Evolutionary conservation across 768 basidiomycete species (phyloP), one percentile per base, ranked within the genome.

Genomic region (Amanita exitialis): DNA sequence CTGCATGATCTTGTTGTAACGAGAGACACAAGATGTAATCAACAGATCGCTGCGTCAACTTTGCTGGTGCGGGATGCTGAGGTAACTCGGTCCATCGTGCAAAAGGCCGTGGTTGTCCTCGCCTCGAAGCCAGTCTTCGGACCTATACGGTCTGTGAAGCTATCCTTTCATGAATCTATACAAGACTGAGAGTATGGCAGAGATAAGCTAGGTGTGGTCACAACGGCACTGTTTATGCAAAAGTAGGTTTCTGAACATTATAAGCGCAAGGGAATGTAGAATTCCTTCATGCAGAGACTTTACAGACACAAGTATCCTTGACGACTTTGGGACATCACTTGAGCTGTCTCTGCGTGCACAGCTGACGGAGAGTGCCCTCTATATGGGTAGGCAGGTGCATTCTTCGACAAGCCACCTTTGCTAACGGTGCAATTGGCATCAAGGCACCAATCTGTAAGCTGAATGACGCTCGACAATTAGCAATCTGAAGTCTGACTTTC

Each of bases 21-120:
- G 47, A 35, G 15, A 39, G 50, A 42, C 2, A 44, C 8, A 52
- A 93, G 90, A 59, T 95, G 94, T 63, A 97, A 98, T 59, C 90
- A 94, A 44, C 96, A 99, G 70, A 91, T 99, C 30, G 72, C 89
- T 8, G 73, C 93, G 1, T 76, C 84, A 0, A 74, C 82, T 20
- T 74, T 99, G 25, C 70, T 91, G 3, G 83, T 87, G 43, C 86
- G 84, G 61, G 77, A 80, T 35, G 71, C 78, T 2, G 94, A 96
- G 56, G 90, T 98, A 15, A 98, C 96, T 4, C 82, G 96, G 13
- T 91, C 88, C 4, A 98, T 86, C 7, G 96, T 99, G 0, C 96
- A 99, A 66, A 99, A 98, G 63, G 94, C 96, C 0, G 90, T 99
- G 3, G 91, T 98, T 0, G 89, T 99, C 2, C 73, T 99, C 32